A percentile compares a stretch with the other conserved stretches of the same genome.
phyloP scores from a whole-genome alignment of 306 rosid species.

The Macrotyloma uniflorum region DNA sequence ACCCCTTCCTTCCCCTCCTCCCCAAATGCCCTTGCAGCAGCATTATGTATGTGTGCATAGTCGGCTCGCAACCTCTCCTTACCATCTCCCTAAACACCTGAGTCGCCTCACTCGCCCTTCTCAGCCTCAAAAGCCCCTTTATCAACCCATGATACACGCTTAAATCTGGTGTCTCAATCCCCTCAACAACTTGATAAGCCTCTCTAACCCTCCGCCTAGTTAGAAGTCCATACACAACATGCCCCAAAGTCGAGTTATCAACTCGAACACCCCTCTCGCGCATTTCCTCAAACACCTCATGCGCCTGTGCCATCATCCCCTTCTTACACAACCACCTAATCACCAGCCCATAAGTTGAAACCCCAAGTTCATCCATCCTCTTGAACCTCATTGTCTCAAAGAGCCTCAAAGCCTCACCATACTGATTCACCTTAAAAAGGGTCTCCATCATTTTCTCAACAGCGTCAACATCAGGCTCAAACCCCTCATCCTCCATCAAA shows the following conservation, averaged over 20 bases:
- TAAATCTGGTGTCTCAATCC: conserved; percentile 46
- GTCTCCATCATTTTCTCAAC: conserved; percentile 75
- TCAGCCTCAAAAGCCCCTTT: conserved; percentile 74
- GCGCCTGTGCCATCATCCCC: conserved; percentile 57
- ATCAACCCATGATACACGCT: conserved; percentile 71
- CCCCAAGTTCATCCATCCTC: conserved; percentile 60
- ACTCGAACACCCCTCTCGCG: conserved; percentile 53
- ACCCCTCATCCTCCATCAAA: conserved; percentile 80
- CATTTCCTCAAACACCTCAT: conserved; percentile 72
- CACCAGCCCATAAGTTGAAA: conserved; percentile 65
- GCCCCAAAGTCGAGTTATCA: conserved; percentile 53
- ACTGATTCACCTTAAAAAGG: conserved; percentile 60
- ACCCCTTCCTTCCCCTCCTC: conserved; percentile 69
- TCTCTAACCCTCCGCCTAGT: conserved; percentile 57
- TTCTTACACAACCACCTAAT: conserved; percentile 71
- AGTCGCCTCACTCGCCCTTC: conserved; percentile 73
- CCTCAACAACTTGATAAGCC: conserved; percentile 52
- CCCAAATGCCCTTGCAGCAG: conserved; percentile 80
- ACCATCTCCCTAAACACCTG: conserved; percentile 83
- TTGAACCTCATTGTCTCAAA: conserved; percentile 66
- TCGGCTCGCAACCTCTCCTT: conserved; percentile 56
- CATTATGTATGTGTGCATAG: conserved; percentile 85
- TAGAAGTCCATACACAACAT: conserved; percentile 65
- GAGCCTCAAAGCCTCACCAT: conserved; percentile 64
- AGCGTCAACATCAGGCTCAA: conserved; percentile 51